Conservation (phyloP, 768 basidiomycete genomes). For the Auricularia cornea region DNA sequence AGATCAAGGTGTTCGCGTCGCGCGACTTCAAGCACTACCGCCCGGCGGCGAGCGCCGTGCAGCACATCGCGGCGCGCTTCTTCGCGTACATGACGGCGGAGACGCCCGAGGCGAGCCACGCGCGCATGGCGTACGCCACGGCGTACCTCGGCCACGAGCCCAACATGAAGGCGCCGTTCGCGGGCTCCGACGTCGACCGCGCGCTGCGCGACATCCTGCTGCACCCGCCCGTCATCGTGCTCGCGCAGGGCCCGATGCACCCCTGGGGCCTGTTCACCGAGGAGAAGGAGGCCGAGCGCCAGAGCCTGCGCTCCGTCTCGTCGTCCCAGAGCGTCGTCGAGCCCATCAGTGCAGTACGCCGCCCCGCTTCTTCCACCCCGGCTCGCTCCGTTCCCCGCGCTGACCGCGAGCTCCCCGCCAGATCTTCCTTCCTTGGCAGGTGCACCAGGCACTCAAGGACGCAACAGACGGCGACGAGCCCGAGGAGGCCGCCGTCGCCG, state of each 20-base stretch:
- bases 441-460: neutral
- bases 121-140: neutral
- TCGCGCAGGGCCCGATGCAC: neutral
- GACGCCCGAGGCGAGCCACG: neutral
- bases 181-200: neutral
- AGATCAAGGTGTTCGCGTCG: neutral
- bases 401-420: neutral
- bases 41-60: neutral
- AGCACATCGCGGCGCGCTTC: neutral
- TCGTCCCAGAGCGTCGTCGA: neutral
- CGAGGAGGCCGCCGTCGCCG: neutral
- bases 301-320: neutral
- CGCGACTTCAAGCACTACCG: neutral
- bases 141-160: neutral
- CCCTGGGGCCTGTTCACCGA: neutral
- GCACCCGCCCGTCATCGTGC: neutral
- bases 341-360: neutral
- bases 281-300: neutral
- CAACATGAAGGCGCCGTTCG: neutral
- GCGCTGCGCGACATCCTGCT: neutral
- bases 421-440: slow-evolving; percentile 1
- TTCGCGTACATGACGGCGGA: neutral
- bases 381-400: neutral
- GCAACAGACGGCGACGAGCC: neutral
- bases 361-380: neutral